Percentiles rank a stretch among this genome's conserved stretches.
Evolutionary conservation across 2,329 filamentous ascomycete genomes (phyloP).

Genomic region (Aureobasidium melanogenum): DNA sequence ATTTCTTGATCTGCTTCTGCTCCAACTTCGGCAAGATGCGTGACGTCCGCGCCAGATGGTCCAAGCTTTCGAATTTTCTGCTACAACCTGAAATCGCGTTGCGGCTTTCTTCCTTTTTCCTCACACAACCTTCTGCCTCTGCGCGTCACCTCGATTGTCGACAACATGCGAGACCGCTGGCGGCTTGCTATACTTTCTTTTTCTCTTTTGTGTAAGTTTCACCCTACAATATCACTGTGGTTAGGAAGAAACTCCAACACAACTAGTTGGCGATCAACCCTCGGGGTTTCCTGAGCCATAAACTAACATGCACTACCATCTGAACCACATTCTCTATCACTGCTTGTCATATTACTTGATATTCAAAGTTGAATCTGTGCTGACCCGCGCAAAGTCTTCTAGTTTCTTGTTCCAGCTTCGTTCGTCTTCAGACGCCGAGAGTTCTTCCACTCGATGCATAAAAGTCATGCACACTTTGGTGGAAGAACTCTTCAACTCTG

Average conservation of each 20-base stretch:
- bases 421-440: not conserved
- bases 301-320: constrained; percentile 36
- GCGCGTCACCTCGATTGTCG: not conserved
- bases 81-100: constrained; percentile 14
- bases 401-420: not conserved
- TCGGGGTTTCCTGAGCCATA: constrained; percentile 24
- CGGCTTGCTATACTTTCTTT: not conserved
- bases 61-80: constrained; percentile 8
- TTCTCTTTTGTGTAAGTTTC: not conserved
- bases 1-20: constrained; percentile 5
- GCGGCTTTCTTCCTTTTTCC: not conserved
- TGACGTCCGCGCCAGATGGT: not conserved
- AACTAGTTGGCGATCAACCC: constrained; percentile 23
- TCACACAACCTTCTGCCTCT: not conserved
- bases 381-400: constrained; percentile 6
- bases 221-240: not conserved
- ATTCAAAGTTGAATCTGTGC: not conserved
- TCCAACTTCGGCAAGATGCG: constrained; percentile 9
- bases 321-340: constrained; percentile 20
- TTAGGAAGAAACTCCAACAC: constrained; percentile 22
- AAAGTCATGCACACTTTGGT: not conserved
- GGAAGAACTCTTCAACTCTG: not conserved
- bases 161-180: constrained; percentile 6
- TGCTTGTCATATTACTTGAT: not conserved
- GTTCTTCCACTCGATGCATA: not conserved